phyloP scores from a whole-genome alignment of 495 filamentous ascomycete genomes.

The Aspergillus bertholletiae region DNA sequence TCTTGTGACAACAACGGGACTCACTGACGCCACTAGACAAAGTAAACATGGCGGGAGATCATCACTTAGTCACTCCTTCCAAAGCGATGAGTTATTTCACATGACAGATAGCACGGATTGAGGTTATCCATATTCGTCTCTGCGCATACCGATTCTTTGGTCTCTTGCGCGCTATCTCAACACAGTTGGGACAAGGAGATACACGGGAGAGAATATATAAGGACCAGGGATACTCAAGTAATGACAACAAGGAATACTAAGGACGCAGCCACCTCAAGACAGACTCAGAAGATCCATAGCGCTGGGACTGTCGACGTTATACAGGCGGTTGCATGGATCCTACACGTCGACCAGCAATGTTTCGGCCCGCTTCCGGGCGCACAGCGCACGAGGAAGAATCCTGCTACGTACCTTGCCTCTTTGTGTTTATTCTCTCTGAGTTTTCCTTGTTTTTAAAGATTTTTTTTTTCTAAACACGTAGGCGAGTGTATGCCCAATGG shows the following conservation, averaged over 20 bases:
- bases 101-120: not conserved
- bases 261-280: constrained; percentile 15
- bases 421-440: not conserved
- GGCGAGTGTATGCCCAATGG: not conserved
- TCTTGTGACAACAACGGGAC: not conserved
- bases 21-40: not conserved
- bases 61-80: constrained; percentile 9
- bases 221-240: not conserved
- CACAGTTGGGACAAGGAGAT: not conserved
- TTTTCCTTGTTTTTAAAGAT: not conserved
- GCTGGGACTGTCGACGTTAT: constrained; percentile 14
- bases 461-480: not conserved
- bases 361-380: constrained; percentile 19
- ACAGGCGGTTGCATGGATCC: constrained; percentile 11
- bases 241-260: constrained; percentile 3
- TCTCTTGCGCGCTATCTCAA: not conserved
- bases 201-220: constrained; percentile 5
- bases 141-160: not conserved
- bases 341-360: constrained; percentile 15
- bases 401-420: too few relatives aligned
- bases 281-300: constrained; percentile 14
- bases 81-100: not conserved
- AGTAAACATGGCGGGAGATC: constrained; percentile 17
- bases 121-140: not conserved
- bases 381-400: not conserved